These are phyloP conservation scores for Trichoderma afroharzianum DNA, from an alignment of 2,329 filamentous ascomycete species.

Conservation along the genomic window DNA sequence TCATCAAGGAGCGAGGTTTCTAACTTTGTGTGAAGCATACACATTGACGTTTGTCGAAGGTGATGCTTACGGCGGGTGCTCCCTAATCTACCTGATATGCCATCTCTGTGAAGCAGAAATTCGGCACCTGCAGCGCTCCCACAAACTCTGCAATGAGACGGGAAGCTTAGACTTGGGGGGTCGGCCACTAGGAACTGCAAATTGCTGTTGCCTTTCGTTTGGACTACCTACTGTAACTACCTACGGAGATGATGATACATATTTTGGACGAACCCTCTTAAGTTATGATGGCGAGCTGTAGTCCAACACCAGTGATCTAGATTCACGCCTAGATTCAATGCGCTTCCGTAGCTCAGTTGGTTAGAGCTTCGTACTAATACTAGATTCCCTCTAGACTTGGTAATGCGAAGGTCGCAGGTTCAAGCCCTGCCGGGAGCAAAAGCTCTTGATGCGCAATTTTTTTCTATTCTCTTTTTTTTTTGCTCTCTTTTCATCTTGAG, in stretches of 20 bases:
- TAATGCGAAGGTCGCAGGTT: constrained; percentile 16
- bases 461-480: background rate
- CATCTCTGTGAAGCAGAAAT: background rate
- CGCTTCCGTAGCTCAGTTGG: constrained; percentile 17
- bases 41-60: background rate
- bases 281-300: background rate
- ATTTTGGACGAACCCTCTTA: background rate
- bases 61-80: too few relatives aligned
- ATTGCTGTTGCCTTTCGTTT: background rate
- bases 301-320: background rate
- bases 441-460: background rate
- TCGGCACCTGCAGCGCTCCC: background rate
- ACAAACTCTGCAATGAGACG: background rate
- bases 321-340: background rate
- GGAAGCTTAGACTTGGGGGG: background rate
- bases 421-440: constrained; percentile 16
- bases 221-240: background rate
- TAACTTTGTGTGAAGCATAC: background rate
- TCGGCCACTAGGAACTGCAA: background rate
- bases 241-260: background rate
- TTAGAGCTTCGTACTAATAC: constrained; percentile 17
- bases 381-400: background rate
- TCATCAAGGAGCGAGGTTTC: background rate
- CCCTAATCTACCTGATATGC: too few relatives aligned
- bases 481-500: background rate